These are phyloP conservation scores for Isatis tinctoria DNA, from an alignment of 345 rosid species.

Conservation along the genomic window DNA sequence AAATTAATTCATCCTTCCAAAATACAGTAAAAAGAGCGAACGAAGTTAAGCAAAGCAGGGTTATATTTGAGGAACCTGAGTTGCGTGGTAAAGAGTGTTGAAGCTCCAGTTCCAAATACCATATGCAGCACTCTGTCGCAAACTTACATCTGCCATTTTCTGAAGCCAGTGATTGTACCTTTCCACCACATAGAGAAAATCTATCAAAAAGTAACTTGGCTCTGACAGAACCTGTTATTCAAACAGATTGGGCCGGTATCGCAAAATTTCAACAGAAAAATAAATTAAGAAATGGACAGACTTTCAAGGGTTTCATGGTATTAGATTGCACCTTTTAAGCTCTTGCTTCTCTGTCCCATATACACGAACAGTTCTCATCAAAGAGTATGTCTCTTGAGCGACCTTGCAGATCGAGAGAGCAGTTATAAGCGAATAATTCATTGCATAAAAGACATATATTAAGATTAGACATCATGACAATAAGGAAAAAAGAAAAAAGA, in stretches of 20 bases:
- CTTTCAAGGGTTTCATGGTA: not conserved
- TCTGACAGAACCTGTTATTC: constrained; percentile 14
- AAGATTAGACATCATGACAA: not conserved
- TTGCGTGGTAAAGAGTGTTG: constrained; percentile 87
- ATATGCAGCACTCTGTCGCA: constrained; percentile 96
- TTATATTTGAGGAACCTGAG: constrained; percentile 55
- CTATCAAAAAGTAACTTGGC: constrained; percentile 15
- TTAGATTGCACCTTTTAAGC: constrained; percentile 50
- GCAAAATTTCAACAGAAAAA: constrained; percentile 3
- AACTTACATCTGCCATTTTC: constrained; percentile 75
- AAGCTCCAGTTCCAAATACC: constrained; percentile 91
- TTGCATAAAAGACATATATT: constrained; percentile 8
- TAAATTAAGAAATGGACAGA: not conserved
- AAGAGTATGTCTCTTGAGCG: constrained; percentile 94
- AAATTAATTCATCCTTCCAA: not conserved
- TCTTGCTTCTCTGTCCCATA: constrained; percentile 92
- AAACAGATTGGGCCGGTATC: not conserved
- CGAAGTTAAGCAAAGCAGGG: not conserved
- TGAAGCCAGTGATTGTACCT: constrained; percentile 83
- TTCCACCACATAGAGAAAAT: constrained; percentile 22
- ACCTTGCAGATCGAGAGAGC: constrained; percentile 46
- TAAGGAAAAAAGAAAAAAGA: not conserved
- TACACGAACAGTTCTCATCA: constrained; percentile 95
- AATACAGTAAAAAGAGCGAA: not conserved
- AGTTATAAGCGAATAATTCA: not conserved